phyloP scores from a whole-genome alignment of 371 early-diverging fungal species.

The Mucor plumbeus region DNA sequence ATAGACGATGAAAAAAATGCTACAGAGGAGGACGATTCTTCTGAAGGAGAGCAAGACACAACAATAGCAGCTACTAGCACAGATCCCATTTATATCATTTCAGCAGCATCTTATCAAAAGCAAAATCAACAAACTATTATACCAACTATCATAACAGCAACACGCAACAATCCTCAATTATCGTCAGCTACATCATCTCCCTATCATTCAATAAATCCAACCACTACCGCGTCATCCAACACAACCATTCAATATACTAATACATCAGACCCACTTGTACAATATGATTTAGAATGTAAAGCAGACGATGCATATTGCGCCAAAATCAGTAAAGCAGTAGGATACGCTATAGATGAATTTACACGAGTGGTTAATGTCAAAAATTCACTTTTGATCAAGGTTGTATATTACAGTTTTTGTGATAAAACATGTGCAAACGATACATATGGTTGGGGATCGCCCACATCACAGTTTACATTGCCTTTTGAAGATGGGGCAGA shows the following conservation, averaged over 20 bases:
- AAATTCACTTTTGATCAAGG: constrained; percentile 36
- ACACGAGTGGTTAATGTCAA: constrained; percentile 46
- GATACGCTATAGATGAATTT: constrained; percentile 42
- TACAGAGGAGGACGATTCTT: background rate
- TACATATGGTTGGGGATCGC: constrained; percentile 49
- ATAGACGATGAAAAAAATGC: background rate
- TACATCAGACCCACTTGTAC: constrained; percentile 34
- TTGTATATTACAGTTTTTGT: constrained; percentile 42
- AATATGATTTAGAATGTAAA: constrained; percentile 33
- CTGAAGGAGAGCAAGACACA: background rate
- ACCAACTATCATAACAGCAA: background rate
- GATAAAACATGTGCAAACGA: constrained; percentile 40
- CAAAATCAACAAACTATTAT: background rate
- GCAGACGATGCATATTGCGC: constrained; percentile 40
- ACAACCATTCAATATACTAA: constrained; percentile 19
- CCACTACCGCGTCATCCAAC: background rate
- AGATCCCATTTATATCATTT: background rate
- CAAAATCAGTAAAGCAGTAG: constrained; percentile 40
- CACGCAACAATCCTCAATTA: background rate
- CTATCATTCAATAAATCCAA: background rate
- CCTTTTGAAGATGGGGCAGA: constrained; percentile 57
- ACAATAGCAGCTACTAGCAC: background rate
- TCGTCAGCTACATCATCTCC: background rate
- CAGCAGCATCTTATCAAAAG: background rate
- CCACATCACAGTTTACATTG: constrained; percentile 53